Conservation (phyloP, 257 asterid species). For the Hygrophila difformis region DNA sequence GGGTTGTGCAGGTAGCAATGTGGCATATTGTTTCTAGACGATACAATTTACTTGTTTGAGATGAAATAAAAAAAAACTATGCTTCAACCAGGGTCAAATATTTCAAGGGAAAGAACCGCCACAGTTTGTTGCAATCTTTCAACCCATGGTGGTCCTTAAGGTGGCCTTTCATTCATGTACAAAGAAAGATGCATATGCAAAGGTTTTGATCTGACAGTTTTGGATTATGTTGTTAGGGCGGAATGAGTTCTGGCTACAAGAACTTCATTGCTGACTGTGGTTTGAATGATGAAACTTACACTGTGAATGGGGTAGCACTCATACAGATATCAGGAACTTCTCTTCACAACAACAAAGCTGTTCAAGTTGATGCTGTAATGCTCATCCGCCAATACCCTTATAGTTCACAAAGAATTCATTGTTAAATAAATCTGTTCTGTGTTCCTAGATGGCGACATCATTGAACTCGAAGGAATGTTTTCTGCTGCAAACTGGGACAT, state of each 20-base stretch:
- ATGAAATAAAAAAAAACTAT: background rate
- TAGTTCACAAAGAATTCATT: background rate
- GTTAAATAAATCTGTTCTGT: slow-evolving; percentile 13
- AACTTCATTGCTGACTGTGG: slow-evolving; percentile 88
- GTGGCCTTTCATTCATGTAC: slow-evolving; percentile 21
- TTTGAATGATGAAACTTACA: slow-evolving; percentile 92
- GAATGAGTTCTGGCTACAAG: slow-evolving; percentile 90
- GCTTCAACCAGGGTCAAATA: slow-evolving; percentile 71
- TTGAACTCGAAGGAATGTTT: slow-evolving; percentile 77
- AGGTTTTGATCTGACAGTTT: slow-evolving; percentile 6
- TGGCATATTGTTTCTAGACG: slow-evolving; percentile 7
- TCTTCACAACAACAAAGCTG: slow-evolving; percentile 60
- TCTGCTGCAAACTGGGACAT: slow-evolving; percentile 84
- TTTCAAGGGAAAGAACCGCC: slow-evolving; percentile 98
- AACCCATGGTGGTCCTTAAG: slow-evolving; percentile 93
- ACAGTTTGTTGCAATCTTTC: slow-evolving; percentile 85
- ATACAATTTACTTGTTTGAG: slow-evolving; percentile 8
- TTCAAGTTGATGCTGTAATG: slow-evolving; percentile 97
- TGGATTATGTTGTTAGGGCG: slow-evolving; percentile 49
- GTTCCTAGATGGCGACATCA: slow-evolving; percentile 76
- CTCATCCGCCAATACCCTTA: too few relatives aligned
- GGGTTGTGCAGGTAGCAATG: slow-evolving; percentile 70
- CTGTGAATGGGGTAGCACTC: slow-evolving; percentile 79
- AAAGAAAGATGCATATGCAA: slow-evolving; percentile 7
- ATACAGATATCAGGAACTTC: slow-evolving; percentile 80